These are phyloP conservation scores for Ustilago shanxiensis DNA, from an alignment of 1,284 basidiomycete genomes.

Conservation along the genomic window DNA sequence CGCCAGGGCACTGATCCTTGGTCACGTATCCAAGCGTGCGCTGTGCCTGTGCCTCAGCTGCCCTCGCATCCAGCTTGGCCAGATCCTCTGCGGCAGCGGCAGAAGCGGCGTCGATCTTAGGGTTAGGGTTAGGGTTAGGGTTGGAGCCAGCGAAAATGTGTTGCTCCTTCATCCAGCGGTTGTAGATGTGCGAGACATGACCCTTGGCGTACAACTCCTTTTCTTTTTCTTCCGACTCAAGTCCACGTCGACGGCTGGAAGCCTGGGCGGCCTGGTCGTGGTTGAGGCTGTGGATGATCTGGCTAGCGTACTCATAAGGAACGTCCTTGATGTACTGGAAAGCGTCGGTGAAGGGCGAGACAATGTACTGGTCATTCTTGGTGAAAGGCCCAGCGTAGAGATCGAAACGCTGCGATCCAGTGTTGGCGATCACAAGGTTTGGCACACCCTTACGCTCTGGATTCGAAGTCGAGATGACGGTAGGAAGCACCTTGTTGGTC, in stretches of 20 bases:
- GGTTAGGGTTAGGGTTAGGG: no score
- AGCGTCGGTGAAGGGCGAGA: constrained; percentile 63
- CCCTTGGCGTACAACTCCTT: constrained; percentile 42
- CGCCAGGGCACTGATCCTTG: constrained; percentile 51
- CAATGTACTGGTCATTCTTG: constrained; percentile 67
- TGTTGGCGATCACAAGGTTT: constrained; percentile 64
- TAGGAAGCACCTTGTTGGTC: constrained; percentile 61
- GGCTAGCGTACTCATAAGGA: constrained; percentile 54
- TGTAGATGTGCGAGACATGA: constrained; percentile 49
- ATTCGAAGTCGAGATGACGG: constrained; percentile 62
- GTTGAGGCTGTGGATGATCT: constrained; percentile 56
- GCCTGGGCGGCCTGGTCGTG: constrained; percentile 21
- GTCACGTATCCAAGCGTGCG: constrained; percentile 67
- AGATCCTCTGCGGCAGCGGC: constrained; percentile 20
- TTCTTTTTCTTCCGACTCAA: constrained; percentile 22
- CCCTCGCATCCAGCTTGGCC: constrained; percentile 27
- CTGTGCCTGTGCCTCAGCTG: constrained; percentile 21
- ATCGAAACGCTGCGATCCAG: constrained; percentile 64
- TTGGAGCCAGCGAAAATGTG: constrained; percentile 5
- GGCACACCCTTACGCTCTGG: constrained; percentile 46
- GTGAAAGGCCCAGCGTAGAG: constrained; percentile 61
- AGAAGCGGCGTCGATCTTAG: background rate
- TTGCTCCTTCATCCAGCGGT: constrained; percentile 45
- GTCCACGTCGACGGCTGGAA: constrained; percentile 23
- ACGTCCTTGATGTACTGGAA: constrained; percentile 64